phyloP scores from a whole-genome alignment of 108 stramenopile species.

The Skeletonema costatum region DNA sequence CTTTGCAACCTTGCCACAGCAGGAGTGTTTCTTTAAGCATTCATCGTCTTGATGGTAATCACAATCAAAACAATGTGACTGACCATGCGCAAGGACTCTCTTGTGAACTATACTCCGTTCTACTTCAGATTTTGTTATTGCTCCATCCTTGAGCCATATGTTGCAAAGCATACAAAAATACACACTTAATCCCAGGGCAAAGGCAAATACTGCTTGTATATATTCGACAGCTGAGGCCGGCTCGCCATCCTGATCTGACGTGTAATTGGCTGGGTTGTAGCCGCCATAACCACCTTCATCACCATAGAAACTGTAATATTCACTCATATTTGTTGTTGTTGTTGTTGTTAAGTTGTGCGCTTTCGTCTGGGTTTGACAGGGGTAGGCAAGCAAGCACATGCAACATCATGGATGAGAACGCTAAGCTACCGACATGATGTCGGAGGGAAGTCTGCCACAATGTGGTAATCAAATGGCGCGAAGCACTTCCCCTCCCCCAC shows the following conservation, averaged over 20 bases:
- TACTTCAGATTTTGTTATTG: not conserved
- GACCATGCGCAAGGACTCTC: not conserved
- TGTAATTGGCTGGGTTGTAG: not conserved
- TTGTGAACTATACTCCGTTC: not conserved
- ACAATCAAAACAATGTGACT: not conserved
- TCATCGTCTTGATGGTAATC: not conserved
- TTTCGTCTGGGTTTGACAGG: too few species aligned
- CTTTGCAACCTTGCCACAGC: not conserved
- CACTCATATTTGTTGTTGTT: not conserved
- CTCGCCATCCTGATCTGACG: not conserved
- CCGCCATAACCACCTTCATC: not conserved
- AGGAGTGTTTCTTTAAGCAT: not conserved
- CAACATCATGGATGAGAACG: too few species aligned
- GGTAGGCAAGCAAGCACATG: too few species aligned
- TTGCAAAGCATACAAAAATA: not conserved
- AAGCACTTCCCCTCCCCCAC: too few species aligned
- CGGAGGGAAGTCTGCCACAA: too few species aligned
- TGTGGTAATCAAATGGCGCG: too few species aligned
- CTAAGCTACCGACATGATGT: too few species aligned
- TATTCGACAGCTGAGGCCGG: not conserved
- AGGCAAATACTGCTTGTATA: not conserved
- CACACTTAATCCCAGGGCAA: not conserved
- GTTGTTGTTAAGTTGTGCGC: not conserved
- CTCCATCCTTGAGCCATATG: not conserved
- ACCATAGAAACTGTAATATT: not conserved